phyloP scores from a whole-genome alignment of 495 filamentous ascomycete species.

The Aspergillus olivimuriae region DNA sequence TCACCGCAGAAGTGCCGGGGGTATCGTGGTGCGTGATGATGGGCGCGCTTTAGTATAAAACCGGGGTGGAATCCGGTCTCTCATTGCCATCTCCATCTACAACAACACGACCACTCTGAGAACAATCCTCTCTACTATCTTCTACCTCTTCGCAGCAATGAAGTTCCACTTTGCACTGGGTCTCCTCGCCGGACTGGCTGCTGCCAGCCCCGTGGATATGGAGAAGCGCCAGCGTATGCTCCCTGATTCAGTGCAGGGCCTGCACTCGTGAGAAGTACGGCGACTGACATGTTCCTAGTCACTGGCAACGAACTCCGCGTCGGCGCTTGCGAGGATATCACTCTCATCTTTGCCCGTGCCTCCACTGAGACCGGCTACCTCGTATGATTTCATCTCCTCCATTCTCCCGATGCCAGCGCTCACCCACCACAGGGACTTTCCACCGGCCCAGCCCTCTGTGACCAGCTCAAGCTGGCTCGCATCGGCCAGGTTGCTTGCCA shows the following conservation, averaged over 20 bases:
- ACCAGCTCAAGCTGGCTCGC: conserved; percentile 23
- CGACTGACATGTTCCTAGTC: too few relatives aligned
- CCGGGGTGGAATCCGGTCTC: too few relatives aligned
- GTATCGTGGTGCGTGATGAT: too few relatives aligned
- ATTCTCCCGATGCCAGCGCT: too few relatives aligned
- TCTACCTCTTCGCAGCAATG: too few relatives aligned
- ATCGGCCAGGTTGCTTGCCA: conserved; percentile 27
- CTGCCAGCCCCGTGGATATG: conserved; percentile 19
- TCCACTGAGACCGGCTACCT: conserved; percentile 45
- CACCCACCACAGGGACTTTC: conserved; percentile 15
- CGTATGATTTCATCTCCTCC: neutral
- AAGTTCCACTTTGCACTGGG: conserved; percentile 4
- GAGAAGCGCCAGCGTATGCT: conserved; percentile 17
- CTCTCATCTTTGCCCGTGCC: conserved; percentile 48
- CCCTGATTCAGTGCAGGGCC: too few relatives aligned
- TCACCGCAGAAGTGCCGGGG: too few relatives aligned
- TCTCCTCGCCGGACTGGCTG: conserved; percentile 12
- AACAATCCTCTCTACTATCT: too few relatives aligned
- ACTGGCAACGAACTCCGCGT: conserved; percentile 35
- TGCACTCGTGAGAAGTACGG: too few relatives aligned
- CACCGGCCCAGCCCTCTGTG: conserved; percentile 32
- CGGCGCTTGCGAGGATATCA: conserved; percentile 37
- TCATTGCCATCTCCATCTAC: too few relatives aligned
- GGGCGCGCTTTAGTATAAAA: too few relatives aligned
- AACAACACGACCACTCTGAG: too few relatives aligned